Evolutionary conservation across 192 early-diverging fungal genomes (phyloP).

Genomic region (Podila minutissima): DNA sequence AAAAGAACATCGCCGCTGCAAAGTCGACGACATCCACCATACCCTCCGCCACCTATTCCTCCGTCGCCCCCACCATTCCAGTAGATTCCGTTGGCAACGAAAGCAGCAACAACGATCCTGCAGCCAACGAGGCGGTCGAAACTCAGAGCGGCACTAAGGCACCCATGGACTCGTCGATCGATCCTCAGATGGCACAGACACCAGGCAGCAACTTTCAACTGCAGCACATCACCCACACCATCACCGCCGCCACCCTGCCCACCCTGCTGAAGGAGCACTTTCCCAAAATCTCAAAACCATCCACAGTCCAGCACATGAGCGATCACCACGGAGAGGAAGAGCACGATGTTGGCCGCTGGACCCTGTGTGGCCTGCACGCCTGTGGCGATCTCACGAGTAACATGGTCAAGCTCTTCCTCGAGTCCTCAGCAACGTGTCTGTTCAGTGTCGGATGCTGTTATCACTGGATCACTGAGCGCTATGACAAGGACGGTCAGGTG

Average conservation of each 20-base stretch:
- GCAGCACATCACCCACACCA: constrained; percentile 58
- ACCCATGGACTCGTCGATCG: constrained; percentile 18
- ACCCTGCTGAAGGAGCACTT: constrained; percentile 53
- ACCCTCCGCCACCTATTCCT: constrained; percentile 10
- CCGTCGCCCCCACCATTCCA: background rate
- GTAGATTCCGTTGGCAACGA: background rate
- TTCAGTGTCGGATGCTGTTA: constrained; percentile 89
- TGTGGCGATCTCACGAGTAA: constrained; percentile 86
- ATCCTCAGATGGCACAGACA: constrained; percentile 25
- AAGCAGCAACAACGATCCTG: background rate
- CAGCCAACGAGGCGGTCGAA: background rate
- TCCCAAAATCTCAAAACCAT: constrained; percentile 23
- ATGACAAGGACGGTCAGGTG: constrained; percentile 36
- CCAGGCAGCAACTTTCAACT: constrained; percentile 48
- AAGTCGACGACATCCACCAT: constrained; percentile 13
- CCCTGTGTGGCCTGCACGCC: constrained; percentile 84
- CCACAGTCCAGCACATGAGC: background rate
- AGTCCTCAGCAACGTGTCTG: constrained; percentile 62
- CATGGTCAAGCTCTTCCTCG: constrained; percentile 72
- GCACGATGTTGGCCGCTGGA: constrained; percentile 56
- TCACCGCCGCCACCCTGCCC: constrained; percentile 54
- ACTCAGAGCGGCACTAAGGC: constrained; percentile 3
- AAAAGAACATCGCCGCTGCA: background rate
- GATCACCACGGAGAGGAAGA: background rate
- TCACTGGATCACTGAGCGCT: constrained; percentile 75